Evolutionary conservation across 2,329 filamentous ascomycete species (phyloP).

Genomic region (Sporothrix variecibatus): DNA sequence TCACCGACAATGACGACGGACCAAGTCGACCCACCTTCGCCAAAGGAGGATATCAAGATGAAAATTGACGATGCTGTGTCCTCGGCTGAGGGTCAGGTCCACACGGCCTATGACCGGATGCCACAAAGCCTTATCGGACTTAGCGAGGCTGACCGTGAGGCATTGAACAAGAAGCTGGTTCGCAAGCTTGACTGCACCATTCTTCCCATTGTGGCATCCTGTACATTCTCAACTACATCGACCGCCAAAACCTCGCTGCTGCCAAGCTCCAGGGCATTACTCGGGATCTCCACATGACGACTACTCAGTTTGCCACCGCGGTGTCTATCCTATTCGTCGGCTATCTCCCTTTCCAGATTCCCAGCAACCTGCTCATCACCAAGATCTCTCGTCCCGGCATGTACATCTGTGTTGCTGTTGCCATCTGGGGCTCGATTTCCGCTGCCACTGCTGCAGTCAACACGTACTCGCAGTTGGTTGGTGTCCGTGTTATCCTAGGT

Average conservation of each 20-base stretch:
- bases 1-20: neutral
- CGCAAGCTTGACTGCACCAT: slow-evolving; percentile 30
- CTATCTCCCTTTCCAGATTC: slow-evolving; percentile 65
- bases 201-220: slow-evolving; percentile 27
- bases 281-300: slow-evolving; percentile 26
- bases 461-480: slow-evolving; percentile 38
- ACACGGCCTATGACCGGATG: slow-evolving; percentile 18
- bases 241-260: slow-evolving; percentile 29
- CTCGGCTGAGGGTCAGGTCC: slow-evolving; percentile 20
- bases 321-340: slow-evolving; percentile 64
- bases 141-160: slow-evolving; percentile 21
- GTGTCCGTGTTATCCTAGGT: slow-evolving; percentile 29
- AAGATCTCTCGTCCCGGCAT: slow-evolving; percentile 26
- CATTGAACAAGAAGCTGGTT: slow-evolving; percentile 24
- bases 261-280: slow-evolving; percentile 30
- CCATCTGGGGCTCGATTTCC: slow-evolving; percentile 31
- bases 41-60: slow-evolving; percentile 6
- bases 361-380: slow-evolving; percentile 51
- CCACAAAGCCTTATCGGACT: slow-evolving; percentile 23
- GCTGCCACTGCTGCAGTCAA: slow-evolving; percentile 41
- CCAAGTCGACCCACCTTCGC: neutral
- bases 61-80: slow-evolving; percentile 14
- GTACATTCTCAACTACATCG: slow-evolving; percentile 31
- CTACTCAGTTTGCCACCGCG: slow-evolving; percentile 60
- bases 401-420: slow-evolving; percentile 26